These are phyloP conservation scores for Tagetes erecta DNA, from an alignment of 129 eudicot genomes.

Conservation along the genomic window DNA sequence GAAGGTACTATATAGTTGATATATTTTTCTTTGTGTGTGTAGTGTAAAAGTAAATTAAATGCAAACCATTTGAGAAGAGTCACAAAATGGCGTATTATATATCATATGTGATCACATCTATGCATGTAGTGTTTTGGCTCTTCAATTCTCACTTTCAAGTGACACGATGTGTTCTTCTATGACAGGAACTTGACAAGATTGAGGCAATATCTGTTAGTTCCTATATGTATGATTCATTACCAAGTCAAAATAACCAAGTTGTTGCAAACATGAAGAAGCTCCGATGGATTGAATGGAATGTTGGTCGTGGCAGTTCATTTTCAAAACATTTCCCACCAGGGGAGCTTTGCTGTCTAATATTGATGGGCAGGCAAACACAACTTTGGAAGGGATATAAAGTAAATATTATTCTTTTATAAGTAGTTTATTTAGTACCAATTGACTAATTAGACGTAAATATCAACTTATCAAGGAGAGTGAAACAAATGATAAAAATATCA, in stretches of 20 bases:
- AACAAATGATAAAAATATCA: background rate
- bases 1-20: background rate
- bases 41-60: too few species aligned
- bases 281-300: background rate
- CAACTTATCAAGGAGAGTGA: background rate
- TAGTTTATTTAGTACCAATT: background rate
- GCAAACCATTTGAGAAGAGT: too few species aligned
- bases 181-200: background rate
- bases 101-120: too few species aligned
- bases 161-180: background rate
- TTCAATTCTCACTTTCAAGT: too few species aligned
- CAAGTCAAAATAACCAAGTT: background rate
- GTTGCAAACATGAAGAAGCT: conserved; percentile 5
- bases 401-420: background rate
- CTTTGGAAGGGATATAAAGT: conserved; percentile 7
- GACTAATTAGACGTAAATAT: background rate
- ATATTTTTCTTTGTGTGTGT: background rate
- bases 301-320: background rate
- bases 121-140: too few species aligned
- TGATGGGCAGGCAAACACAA: background rate
- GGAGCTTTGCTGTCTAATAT: conserved; percentile 3
- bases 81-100: too few species aligned
- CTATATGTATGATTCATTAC: background rate
- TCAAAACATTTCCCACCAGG: background rate
- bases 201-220: background rate